Evolutionary conservation across 441 rosid genomes (phyloP).

Genomic region (Erysimum cheiri): DNA sequence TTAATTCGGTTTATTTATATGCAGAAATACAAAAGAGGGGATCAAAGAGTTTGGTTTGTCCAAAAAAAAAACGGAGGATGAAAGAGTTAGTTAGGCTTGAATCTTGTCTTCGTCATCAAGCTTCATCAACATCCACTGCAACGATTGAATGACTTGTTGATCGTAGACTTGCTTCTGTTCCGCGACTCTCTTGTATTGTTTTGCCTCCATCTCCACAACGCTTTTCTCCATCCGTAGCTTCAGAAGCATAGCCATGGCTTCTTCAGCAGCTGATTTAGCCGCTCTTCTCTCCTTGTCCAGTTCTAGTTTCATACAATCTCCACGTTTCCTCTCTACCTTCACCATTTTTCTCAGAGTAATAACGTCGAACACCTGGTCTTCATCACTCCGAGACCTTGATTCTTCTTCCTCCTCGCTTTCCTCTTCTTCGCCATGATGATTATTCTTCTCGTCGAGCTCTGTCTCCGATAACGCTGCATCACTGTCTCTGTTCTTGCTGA

Average conservation of each 20-base stretch:
- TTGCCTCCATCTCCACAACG: conserved; percentile 62
- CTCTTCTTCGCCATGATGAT: conserved; percentile 1
- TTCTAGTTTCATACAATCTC: conserved; percentile 51
- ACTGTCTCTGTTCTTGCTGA: conserved; percentile 28
- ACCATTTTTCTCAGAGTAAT: conserved; percentile 61
- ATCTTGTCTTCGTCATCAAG: conserved; percentile 44
- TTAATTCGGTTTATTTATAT: not conserved
- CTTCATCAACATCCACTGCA: conserved; percentile 60
- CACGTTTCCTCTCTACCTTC: conserved; percentile 60
- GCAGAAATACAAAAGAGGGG: conserved; percentile 14
- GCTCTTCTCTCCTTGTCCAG: conserved; percentile 82
- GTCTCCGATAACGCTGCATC: conserved; percentile 18
- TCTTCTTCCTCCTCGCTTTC: conserved; percentile 42
- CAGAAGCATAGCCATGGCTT: conserved; percentile 86
- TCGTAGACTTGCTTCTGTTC: conserved; percentile 65
- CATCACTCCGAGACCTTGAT: conserved; percentile 42
- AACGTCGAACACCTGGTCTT: conserved; percentile 63
- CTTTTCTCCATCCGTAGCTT: conserved; percentile 79
- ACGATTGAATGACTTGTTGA: conserved; percentile 60
- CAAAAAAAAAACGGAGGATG: not conserved
- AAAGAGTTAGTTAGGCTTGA: conserved; percentile 14
- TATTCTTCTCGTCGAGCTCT: conserved; percentile 16
- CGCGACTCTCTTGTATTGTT: conserved; percentile 60
- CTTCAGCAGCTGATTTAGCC: conserved; percentile 73
- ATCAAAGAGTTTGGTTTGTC: not conserved